Base-by-base conservation (phyloP, 345 rosid species). In the Citrus cavaleriei region DNA sequence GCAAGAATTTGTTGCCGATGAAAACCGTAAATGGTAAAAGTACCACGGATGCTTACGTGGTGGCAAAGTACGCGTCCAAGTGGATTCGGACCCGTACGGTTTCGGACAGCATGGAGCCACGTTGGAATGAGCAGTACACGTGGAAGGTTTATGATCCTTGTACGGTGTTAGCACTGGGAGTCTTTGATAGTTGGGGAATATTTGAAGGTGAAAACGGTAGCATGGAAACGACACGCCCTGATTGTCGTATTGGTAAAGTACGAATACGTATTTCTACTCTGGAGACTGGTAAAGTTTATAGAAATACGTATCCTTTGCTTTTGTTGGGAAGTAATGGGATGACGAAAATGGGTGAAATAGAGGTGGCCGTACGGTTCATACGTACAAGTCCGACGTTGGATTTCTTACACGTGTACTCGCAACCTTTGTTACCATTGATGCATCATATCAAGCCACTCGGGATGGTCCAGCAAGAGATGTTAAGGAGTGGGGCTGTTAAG, bases 51-150 rank as follows among this genome's bases (percentile, higher is more conserved):
- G 93, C 93, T 18, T 95, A 93, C 54, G 87, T 91, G 68, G 98
- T 92, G 30, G 98, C 98, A 1, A 95, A 93, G 72, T 95, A 95
- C 79, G 98, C 93, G 2, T 84, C 91, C 0, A 95, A 95, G 77
- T 95, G 98, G 98, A 88, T 93, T 14, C 95, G 98, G 2, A 95
- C 97, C 16, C 90, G 98, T 24, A 95, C 97, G 4, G 89, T 92
- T 0, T 82, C 90, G 38, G 94, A 92, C 51, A 86, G 87, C 37
- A 74, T 95, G 73, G 93, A 93, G 65, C 98, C 98, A 28, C 91
- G 84, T 70, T 95, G 98, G 98, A 95, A 95, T 70, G 98, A 95
- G 81, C 98, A 95, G 85, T 95, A 93, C 72, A 93, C 95, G 66
- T 95, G 95, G 97, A 83, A 89, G 78, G 95, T 95, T 19, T 92